Percentiles rank a stretch among this genome's conserved stretches.
These are phyloP conservation scores for Teratosphaeriaceae sp. DNA, from an alignment of 2,329 filamentous ascomycete genomes.

Conservation along the genomic window DNA sequence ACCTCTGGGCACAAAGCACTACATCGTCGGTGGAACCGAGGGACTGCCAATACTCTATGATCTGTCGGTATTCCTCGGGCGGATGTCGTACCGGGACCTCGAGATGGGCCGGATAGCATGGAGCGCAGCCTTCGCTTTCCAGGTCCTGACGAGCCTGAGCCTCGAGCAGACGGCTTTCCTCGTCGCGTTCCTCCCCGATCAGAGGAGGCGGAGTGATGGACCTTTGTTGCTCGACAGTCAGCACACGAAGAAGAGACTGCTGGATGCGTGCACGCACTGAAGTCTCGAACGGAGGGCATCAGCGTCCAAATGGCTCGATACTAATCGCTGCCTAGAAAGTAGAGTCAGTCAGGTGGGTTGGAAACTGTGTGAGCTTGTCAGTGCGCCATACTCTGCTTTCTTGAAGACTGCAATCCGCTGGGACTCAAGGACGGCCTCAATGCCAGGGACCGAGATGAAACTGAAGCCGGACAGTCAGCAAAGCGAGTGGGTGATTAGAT, in stretches of 20 bases:
- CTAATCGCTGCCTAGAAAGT: neutral
- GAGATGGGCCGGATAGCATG: conserved; percentile 1
- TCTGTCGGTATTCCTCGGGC: conserved; percentile 2
- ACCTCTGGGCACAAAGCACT: conserved; percentile 1
- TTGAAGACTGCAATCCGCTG: conserved; percentile 1
- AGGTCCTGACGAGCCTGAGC: conserved; percentile 1
- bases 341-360: neutral
- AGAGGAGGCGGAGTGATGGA: conserved; percentile 1
- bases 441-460: neutral
- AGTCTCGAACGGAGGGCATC: neutral
- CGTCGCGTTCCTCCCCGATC: conserved; percentile 1
- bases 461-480: neutral
- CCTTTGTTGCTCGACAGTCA: neutral
- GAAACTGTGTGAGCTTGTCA: neutral
- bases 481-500: neutral
- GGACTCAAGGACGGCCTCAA: neutral
- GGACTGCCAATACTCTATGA: conserved; percentile 3
- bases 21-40: neutral
- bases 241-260: neutral
- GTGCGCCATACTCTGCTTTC: conserved; percentile 1
- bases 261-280: neutral
- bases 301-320: conserved; percentile 1
- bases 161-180: neutral
- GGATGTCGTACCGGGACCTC: neutral
- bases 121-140: conserved; percentile 1